Evolutionary conservation across 768 basidiomycete genomes (phyloP).

Genomic region (Tricholomella constricta): DNA sequence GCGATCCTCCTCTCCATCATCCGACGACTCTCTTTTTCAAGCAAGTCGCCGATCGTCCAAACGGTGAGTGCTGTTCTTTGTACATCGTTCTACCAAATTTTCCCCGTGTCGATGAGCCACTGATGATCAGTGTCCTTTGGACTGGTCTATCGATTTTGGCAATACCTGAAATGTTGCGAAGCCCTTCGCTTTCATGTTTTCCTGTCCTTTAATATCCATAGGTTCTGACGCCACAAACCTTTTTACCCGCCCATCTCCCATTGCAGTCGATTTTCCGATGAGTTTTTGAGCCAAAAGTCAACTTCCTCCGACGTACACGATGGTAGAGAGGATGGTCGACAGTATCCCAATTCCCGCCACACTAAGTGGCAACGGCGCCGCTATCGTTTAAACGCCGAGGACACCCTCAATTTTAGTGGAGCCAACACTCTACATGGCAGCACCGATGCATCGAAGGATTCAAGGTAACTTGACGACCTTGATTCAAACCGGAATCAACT

Average conservation of each 20-base stretch:
- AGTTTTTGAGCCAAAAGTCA: not conserved
- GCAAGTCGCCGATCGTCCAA: not conserved
- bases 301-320: not conserved
- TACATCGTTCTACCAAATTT: not conserved
- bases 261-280: not conserved
- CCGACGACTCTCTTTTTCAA: not conserved
- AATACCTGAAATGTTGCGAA: not conserved
- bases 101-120: too few species aligned
- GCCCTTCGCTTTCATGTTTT: not conserved
- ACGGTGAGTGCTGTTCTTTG: conserved; percentile 7
- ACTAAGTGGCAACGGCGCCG: not conserved
- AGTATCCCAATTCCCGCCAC: not conserved
- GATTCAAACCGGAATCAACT: not conserved
- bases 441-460: not conserved
- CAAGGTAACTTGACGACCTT: not conserved
- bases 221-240: conserved; percentile 14
- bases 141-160: too few species aligned
- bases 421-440: not conserved
- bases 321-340: not conserved
- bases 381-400: not conserved
- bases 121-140: too few species aligned
- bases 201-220: not conserved
- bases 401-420: not conserved
- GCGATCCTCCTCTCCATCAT: not conserved
- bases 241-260: not conserved